A percentile compares a stretch with the other conserved stretches of the same genome.
Conservation (phyloP, 257 asterid genomes). For the Misopates orontium region DNA sequence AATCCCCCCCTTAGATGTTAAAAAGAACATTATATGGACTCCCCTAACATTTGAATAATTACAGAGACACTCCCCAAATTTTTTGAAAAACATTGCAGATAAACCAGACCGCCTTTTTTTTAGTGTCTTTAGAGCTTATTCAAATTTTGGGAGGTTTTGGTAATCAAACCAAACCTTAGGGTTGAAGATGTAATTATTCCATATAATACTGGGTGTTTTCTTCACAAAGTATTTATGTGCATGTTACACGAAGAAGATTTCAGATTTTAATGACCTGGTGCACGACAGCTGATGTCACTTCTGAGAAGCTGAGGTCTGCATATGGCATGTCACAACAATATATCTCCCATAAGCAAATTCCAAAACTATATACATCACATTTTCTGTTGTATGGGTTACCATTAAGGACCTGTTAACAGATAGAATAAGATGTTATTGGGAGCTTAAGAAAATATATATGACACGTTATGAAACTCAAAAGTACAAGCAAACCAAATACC, state of each 20-base stretch:
- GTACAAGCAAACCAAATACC: constrained; percentile 41
- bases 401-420: constrained; percentile 58
- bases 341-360: constrained; percentile 93
- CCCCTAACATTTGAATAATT: no score
- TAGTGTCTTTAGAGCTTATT: no score
- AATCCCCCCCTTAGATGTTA: no score
- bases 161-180: no score
- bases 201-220: no score
- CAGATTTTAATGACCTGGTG: constrained; percentile 70
- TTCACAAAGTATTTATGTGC: no score
- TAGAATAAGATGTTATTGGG: constrained; percentile 1
- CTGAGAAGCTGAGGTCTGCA: constrained; percentile 86
- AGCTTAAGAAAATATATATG: not conserved
- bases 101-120: no score
- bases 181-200: no score
- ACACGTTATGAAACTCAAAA: not conserved
- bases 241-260: not conserved
- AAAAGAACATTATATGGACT: no score
- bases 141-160: no score
- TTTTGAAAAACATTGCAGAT: no score
- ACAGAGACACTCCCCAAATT: no score
- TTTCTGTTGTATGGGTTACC: constrained; percentile 83
- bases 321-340: constrained; percentile 96
- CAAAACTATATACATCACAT: constrained; percentile 91
- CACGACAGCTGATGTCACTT: constrained; percentile 83